Base-by-base conservation (phyloP, 202 grass and related monocot species). In the Elaeis oleifera region DNA sequence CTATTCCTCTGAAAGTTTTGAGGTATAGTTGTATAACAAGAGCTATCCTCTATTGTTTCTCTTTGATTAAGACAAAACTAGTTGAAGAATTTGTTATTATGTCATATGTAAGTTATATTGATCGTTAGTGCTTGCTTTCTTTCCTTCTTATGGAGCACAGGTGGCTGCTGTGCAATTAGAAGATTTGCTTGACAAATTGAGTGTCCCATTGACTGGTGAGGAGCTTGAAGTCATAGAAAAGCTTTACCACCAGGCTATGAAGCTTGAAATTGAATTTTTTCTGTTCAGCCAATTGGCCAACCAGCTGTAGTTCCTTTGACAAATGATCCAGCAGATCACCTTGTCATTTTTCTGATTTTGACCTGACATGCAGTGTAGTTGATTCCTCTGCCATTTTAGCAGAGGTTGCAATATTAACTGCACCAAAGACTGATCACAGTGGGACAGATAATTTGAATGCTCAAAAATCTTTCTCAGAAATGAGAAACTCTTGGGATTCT, bases 201-300 rank as follows among this genome's bases (percentile, higher is more conserved):
- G 88, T 79, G 80, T 89, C 54, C 86, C 84, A 9, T 80, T 97
- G 72, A 97, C 87, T 68, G 84, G 92, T 16, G 88, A 89, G 65
- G 92, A 97, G 65, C 88, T 97, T 68, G 79, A 83, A 80, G 78
- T 97, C 72, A 84, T 97, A 76, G 79, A 82, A 58, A 97, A 91
- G 74, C 81, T 91, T 52, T 97, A 91, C 64, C 84, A 79, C 51
- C 81, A 81, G 83, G 84, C 92, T 71, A 86, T 97, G 84, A 86
- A 80, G 68, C 64, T 89, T 26, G 84, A 91, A 77, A 79, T 97
- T 72, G 82, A 79, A 50, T 97, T 97, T 51, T 97, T 61, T 77
- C 67, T 74, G 56, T 79, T 71, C 84, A 89, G 50, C 39, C 16
- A 64, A 61, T 80, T 65, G 78, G 70, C 31, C 70, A 85, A 75